Conservation (phyloP, 768 basidiomycete genomes). For the Leccinum disarticulatum region DNA sequence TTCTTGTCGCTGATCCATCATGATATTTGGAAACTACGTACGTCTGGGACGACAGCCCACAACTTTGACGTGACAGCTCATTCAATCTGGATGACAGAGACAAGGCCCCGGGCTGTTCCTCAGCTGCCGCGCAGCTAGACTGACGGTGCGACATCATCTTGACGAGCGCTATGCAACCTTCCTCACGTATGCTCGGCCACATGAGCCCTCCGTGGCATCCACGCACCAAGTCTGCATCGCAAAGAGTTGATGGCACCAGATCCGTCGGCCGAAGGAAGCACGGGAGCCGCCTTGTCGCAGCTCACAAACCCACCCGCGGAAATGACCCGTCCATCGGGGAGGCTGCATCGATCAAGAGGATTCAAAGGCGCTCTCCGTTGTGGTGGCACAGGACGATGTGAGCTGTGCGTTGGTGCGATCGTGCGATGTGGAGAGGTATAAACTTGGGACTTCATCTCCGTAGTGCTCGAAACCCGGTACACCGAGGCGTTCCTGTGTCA, state of each 20-base stretch:
- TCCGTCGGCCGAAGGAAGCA: constrained; percentile 9
- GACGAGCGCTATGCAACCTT: neutral
- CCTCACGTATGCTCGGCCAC: constrained; percentile 6
- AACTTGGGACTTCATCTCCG: constrained; percentile 28
- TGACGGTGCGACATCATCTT: neutral
- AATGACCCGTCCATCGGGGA: constrained; percentile 16
- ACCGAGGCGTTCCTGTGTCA: constrained; percentile 31
- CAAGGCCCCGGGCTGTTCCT: neutral
- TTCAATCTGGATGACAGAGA: constrained; percentile 8
- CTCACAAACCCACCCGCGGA: constrained; percentile 21
- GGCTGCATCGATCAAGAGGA: constrained; percentile 16
- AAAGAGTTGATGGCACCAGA: constrained; percentile 10
- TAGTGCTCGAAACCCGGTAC: constrained; percentile 23
- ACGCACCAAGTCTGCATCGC: constrained; percentile 4
- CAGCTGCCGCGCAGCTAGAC: neutral
- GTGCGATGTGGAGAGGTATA: constrained; percentile 25
- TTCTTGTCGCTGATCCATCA: neutral
- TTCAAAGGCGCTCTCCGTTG: constrained; percentile 11
- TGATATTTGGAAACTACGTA: neutral
- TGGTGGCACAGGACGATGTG: constrained; percentile 10
- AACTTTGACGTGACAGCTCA: constrained; percentile 5
- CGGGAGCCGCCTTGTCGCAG: constrained; percentile 4
- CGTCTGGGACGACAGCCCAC: neutral
- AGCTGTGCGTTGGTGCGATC: constrained; percentile 23
- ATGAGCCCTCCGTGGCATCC: constrained; percentile 4